These are phyloP conservation scores for Blakeslea trispora DNA, from an alignment of 371 early-diverging fungal species.

Conservation along the genomic window DNA sequence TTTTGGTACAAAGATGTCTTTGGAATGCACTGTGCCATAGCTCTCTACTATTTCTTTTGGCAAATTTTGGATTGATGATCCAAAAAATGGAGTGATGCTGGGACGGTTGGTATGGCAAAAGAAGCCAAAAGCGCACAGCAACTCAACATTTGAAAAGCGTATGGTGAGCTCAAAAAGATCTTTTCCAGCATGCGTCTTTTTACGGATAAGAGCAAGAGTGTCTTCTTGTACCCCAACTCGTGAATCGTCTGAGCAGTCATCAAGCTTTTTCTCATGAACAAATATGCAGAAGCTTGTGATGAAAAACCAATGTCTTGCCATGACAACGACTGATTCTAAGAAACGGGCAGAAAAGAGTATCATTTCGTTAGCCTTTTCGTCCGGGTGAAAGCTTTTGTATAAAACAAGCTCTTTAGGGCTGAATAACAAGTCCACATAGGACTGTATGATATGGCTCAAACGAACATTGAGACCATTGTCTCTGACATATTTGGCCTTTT, in stretches of 20 bases:
- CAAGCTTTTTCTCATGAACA: not conserved
- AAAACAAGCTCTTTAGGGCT: too few relatives aligned
- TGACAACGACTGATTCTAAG: too few relatives aligned
- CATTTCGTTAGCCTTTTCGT: too few relatives aligned
- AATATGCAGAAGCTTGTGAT: too few relatives aligned
- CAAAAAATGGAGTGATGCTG: slow-evolving; percentile 1
- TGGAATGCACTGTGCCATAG: not conserved
- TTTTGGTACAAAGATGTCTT: too few relatives aligned
- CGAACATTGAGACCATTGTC: too few relatives aligned
- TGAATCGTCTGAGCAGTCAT: slow-evolving; percentile 1
- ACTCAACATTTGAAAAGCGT: slow-evolving; percentile 1
- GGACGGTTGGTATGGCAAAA: not conserved
- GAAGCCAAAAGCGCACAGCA: slow-evolving; percentile 3
- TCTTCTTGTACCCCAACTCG: not conserved
- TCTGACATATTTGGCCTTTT: too few relatives aligned
- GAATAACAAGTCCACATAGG: too few relatives aligned
- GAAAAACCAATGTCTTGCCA: too few relatives aligned
- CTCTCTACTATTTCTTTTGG: too few relatives aligned
- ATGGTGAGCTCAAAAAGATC: slow-evolving; percentile 4
- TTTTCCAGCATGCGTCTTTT: not conserved
- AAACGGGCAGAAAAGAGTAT: too few relatives aligned
- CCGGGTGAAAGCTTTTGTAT: slow-evolving; percentile 1
- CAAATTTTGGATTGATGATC: slow-evolving; percentile 5
- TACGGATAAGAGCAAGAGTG: not conserved
- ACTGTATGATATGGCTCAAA: too few relatives aligned